Evolutionary conservation across 495 filamentous ascomycete genomes (phyloP).

Genomic region (Aspergillus baeticus): DNA sequence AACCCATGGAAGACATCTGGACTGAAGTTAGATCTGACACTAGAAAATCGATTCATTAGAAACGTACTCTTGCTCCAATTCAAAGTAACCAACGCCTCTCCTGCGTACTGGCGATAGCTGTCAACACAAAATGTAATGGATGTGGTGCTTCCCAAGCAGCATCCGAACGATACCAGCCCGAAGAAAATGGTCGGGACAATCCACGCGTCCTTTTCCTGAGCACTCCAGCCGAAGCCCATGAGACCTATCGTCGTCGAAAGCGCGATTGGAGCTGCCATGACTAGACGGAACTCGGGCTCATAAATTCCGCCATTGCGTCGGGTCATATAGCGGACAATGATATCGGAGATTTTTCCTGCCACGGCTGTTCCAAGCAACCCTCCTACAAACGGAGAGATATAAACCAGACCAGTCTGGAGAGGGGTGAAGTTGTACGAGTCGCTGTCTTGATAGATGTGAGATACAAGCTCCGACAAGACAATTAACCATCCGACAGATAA

Average conservation of each 20-base stretch:
- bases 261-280: slow-evolving; percentile 84
- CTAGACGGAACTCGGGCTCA: slow-evolving; percentile 90
- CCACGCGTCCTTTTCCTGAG: slow-evolving; percentile 70
- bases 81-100: slow-evolving; percentile 90
- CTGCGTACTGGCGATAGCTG: slow-evolving; percentile 89
- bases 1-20: slow-evolving; percentile 82
- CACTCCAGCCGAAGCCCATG: slow-evolving; percentile 94
- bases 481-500: slow-evolving; percentile 96
- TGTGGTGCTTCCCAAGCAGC: slow-evolving; percentile 88
- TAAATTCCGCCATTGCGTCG: slow-evolving; percentile 88
- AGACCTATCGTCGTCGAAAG: slow-evolving; percentile 80
- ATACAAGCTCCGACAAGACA: slow-evolving; percentile 84
- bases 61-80: slow-evolving; percentile 85
- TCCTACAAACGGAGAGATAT: slow-evolving; percentile 86
- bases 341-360: slow-evolving; percentile 84
- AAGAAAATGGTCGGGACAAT: slow-evolving; percentile 95
- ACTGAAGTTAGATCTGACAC: background rate
- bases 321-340: slow-evolving; percentile 76
- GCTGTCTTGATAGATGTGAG: slow-evolving; percentile 67
- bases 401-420: slow-evolving; percentile 79
- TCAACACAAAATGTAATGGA: slow-evolving; percentile 94
- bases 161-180: slow-evolving; percentile 89
- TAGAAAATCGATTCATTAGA: background rate
- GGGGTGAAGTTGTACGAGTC: slow-evolving; percentile 74
- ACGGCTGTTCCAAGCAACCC: slow-evolving; percentile 87